Evolutionary conservation across 192 early-diverging fungal species (phyloP), one percentile per base, ranked within the genome.

Genomic region (Coemansia sp.): DNA sequence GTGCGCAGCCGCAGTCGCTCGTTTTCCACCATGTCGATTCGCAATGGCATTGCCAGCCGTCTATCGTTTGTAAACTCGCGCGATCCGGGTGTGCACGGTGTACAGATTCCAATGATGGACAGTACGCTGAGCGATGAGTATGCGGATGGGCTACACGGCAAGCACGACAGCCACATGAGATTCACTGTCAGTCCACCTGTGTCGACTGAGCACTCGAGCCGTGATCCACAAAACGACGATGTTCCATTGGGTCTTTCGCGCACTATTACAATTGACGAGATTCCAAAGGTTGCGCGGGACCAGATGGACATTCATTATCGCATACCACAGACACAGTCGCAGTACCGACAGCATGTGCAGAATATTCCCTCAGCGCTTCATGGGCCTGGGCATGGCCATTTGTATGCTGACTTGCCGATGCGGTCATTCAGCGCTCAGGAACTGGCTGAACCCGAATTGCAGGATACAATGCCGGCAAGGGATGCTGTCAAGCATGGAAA

Each of bases 261-360:
- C 22, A 75, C 78, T 5, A 81, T 81, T 47, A 81, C 78, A 9
- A 81, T 81, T 20, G 78, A 81, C 53, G 78, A 81, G 3, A 72
- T 62, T 3, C 78, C 78, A 5, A 71, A 70, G 53, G 64, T 75
- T 0, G 47, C 62, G 0, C 46, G 73, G 10, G 65, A 81, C 47
- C 64, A 81, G 37, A 81, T 81, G 70, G 78, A 81, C 53, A 72
- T 81, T n/a, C 78, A 81, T 38, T 70, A 74, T 40, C 68, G 65
- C 42, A 55, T 71, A 10, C 55, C 21, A 2, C 56, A 59, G 34
- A 57, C 60, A 11, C 67, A 65, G 17, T 34, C 25, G 17, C 71
- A 79, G 42, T 70, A 67, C 65, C 58, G 54, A 21, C 66, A 72
- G 60, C 70, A 78, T 28, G 58, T 66, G 19, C 71, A 70, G 42